Base-by-base conservation (phyloP, 148 eudicot species). In the Simmondsia chinensis region DNA sequence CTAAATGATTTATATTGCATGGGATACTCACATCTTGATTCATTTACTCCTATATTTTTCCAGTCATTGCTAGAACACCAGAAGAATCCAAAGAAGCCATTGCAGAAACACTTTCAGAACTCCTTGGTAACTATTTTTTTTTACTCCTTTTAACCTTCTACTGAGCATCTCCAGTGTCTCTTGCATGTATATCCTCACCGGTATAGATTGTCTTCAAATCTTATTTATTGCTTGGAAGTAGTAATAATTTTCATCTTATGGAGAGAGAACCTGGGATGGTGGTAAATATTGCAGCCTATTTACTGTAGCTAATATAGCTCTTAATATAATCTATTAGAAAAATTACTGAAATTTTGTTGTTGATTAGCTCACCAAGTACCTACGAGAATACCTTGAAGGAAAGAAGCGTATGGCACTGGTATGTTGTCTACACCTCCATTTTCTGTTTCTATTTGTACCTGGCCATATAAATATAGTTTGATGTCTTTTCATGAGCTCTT, bases 61-160 rank as follows among this genome's bases (percentile, higher is more conserved):
- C 80, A 89, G 97, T 84, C 97, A 48, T 66, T 89, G 52, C 52
- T 81, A 50, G 97, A 89, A 70, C 80, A 89, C 63, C 97, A 89
- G 56, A 89, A 78, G 73, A 78, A 81, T 60, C 93, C 82, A 50
- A 89, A 78, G 65, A 81, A 75, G 69, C 80, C 84, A 30, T 35
- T 89, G 65, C 91, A 76, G 53, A 89, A 84, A 61, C 97, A 89
- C 69, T 89, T 84, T 59, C 83, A 78, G 48, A 78, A 68, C 66
- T 89, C 95, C 28, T 50, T 89, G 93, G 97, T 87, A 54, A 59
- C 32, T 55, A 29, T 44, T 27, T 4, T 50, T 38, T 6, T 1
- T 15, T 11, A 20, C 23, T 29, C 17, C 50, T 33, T 24, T 39
- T 40, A 35, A n/a, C 45, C 3, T 46, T 52, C 14, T 9, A 17